Evolutionary conservation across 768 basidiomycete species (phyloP).

Genomic region (Tricholoma bakamatsutake): DNA sequence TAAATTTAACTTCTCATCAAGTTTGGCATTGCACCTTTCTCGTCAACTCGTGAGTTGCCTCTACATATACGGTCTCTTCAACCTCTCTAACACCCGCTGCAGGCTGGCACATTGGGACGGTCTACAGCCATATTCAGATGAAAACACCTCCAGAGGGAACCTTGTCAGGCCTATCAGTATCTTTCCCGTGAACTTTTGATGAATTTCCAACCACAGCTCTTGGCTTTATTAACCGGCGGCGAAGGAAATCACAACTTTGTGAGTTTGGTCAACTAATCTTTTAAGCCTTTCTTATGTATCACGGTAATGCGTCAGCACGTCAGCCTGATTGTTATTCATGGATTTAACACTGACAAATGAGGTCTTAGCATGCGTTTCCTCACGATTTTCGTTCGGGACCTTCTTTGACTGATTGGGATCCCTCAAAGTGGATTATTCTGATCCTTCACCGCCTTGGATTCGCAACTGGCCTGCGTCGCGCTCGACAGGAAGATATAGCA

Average conservation of each 20-base stretch:
- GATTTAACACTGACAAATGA: neutral
- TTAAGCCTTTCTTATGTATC: neutral
- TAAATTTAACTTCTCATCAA: slow-evolving; percentile 14
- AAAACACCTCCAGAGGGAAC: slow-evolving; percentile 72
- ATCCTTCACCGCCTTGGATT: slow-evolving; percentile 43
- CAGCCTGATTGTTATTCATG: slow-evolving; percentile 10
- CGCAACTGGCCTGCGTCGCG: slow-evolving; percentile 43
- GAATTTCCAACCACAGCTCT: slow-evolving; percentile 33
- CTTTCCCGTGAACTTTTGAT: neutral
- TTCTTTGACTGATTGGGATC: slow-evolving; percentile 62
- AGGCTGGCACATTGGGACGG: slow-evolving; percentile 81
- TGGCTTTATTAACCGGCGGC: slow-evolving; percentile 65
- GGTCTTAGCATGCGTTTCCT: slow-evolving; percentile 63
- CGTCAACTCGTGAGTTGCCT: slow-evolving; percentile 54
- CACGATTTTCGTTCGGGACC: slow-evolving; percentile 73
- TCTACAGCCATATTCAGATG: slow-evolving; percentile 74
- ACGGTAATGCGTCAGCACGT: slow-evolving; percentile 35
- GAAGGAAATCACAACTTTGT: slow-evolving; percentile 81
- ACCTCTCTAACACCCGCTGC: neutral
- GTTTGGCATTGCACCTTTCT: slow-evolving; percentile 73
- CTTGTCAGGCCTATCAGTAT: slow-evolving; percentile 36
- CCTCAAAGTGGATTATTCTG: slow-evolving; percentile 74
- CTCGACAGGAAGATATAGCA: slow-evolving; percentile 40
- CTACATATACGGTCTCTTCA: neutral
- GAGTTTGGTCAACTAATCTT: slow-evolving; percentile 18